A percentile compares a stretch with the other conserved stretches of the same genome.
phyloP scores from a whole-genome alignment of 306 rosid species.

The Inga oerstediana region DNA sequence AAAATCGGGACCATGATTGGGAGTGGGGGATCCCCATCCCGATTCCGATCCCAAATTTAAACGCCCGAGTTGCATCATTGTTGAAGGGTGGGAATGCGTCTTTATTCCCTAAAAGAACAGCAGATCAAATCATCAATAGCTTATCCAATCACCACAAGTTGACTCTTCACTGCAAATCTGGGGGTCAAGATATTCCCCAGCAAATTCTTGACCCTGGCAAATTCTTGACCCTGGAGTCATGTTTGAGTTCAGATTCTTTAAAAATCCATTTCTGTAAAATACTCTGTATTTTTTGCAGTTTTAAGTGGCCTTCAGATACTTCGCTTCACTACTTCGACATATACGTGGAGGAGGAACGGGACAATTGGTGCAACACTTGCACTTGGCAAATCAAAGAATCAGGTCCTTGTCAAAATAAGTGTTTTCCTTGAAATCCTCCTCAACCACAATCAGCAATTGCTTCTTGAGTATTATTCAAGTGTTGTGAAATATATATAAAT shows the following conservation, averaged over 20 bases:
- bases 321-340: background rate
- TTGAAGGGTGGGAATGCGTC: background rate
- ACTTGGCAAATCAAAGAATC: background rate
- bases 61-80: too few species aligned
- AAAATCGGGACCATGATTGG: too few species aligned
- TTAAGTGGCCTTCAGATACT: background rate
- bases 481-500: background rate
- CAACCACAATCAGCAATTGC: too few species aligned
- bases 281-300: background rate
- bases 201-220: background rate
- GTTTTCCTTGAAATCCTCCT: background rate
- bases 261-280: too few species aligned
- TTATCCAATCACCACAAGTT: background rate
- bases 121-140: background rate
- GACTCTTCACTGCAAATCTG: conserved; percentile 7
- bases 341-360: background rate
- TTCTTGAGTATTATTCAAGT: background rate
- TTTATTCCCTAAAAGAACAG: background rate
- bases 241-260: background rate
- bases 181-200: background rate
- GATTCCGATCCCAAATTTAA: too few species aligned
- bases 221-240: background rate
- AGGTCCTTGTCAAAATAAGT: background rate
- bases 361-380: background rate
- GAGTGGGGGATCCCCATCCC: too few species aligned